A percentile compares a stretch with the other conserved stretches of the same genome.
Conservation (phyloP, 2,329 filamentous ascomycete genomes). For the Septoria linicola region DNA sequence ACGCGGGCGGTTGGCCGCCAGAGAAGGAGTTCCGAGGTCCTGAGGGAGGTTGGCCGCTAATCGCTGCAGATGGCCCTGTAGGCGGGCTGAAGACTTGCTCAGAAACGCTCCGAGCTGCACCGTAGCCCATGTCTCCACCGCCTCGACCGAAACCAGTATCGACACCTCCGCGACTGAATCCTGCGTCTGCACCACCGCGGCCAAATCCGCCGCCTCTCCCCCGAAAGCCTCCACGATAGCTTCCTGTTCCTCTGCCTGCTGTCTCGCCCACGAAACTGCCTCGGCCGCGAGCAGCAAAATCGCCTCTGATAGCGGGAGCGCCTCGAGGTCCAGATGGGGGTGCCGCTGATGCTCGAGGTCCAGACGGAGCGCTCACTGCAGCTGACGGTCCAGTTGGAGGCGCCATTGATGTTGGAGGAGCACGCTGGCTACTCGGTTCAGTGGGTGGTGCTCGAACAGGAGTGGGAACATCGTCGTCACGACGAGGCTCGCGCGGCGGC, state of each 20-base stretch:
- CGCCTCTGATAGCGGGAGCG: conserved; percentile 41
- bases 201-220: conserved; percentile 33
- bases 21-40: conserved; percentile 37
- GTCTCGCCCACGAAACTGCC: conserved; percentile 41
- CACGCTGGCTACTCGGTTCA: conserved; percentile 30
- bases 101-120: conserved; percentile 11
- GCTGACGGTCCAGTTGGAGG: conserved; percentile 37
- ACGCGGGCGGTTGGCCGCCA: conserved; percentile 22
- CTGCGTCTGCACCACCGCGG: conserved; percentile 15
- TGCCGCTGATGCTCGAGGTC: conserved; percentile 30
- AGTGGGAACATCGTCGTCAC: conserved; percentile 29
- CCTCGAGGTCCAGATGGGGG: conserved; percentile 35
- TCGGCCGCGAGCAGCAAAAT: conserved; percentile 38
- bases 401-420: conserved; percentile 24
- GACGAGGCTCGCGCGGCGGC: conserved; percentile 33
- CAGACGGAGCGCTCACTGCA: conserved; percentile 34
- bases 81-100: conserved; percentile 19
- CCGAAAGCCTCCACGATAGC: conserved; percentile 38
- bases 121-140: conserved; percentile 15
- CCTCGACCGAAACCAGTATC: conserved; percentile 13
- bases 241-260: conserved; percentile 30
- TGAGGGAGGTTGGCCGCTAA: conserved; percentile 32
- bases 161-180: conserved; percentile 10
- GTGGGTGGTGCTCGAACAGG: conserved; percentile 31
- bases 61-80: conserved; percentile 16